A percentile compares a stretch with the other conserved stretches of the same genome.
phyloP scores from a whole-genome alignment of 164 flowering plant species.

The Dillenia suffruticosa region DNA sequence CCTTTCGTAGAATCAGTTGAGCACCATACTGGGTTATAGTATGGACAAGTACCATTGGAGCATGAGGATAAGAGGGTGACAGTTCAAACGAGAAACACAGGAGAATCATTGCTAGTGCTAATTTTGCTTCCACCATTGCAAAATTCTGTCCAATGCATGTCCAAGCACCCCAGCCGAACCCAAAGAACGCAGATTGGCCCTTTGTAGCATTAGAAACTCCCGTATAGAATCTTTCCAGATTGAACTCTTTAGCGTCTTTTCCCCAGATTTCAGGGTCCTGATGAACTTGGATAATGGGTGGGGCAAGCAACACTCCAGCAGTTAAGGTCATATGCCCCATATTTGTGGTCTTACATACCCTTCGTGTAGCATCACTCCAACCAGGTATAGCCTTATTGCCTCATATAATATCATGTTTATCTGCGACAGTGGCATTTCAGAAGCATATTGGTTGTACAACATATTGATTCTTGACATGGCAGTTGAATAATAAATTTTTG shows the following conservation, averaged over 20 bases:
- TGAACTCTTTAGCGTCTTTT: constrained; percentile 14
- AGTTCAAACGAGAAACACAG: constrained; percentile 12
- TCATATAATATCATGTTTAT: constrained; percentile 13
- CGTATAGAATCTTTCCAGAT: constrained; percentile 12
- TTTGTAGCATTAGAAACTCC: constrained; percentile 15
- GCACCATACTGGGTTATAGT: constrained; percentile 17
- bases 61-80: constrained; percentile 11
- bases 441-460: too few species aligned
- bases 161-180: constrained; percentile 18
- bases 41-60: constrained; percentile 9
- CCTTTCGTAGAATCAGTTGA: constrained; percentile 9
- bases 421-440: not conserved
- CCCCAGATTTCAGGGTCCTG: constrained; percentile 14
- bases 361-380: not conserved
- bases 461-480: too few species aligned
- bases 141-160: constrained; percentile 17
- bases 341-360: constrained; percentile 4
- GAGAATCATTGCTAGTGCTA: constrained; percentile 13
- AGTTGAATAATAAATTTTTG: too few species aligned
- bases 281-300: constrained; percentile 6
- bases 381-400: constrained; percentile 14
- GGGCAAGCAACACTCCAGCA: constrained; percentile 2
- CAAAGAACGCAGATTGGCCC: constrained; percentile 12
- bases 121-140: constrained; percentile 12
- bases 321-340: constrained; percentile 8